Evolutionary conservation across 2,329 filamentous ascomycete genomes (phyloP), one percentile per base, ranked within the genome.

Genomic region (Ophiostoma himal-ulmi): DNA sequence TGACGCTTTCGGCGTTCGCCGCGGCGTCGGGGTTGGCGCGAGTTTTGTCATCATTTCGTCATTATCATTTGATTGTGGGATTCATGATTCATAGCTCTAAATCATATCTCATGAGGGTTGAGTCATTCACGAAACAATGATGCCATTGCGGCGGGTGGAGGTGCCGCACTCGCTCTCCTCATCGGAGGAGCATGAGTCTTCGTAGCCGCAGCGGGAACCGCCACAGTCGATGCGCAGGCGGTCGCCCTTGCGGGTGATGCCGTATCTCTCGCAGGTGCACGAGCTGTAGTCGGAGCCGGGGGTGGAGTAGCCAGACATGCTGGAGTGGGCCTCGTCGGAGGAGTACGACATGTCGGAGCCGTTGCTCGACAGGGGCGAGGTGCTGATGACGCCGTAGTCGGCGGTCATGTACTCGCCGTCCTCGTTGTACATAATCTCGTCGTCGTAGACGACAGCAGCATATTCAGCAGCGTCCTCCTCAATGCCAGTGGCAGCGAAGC

Each of bases 161-260:
- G 82, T 82, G 75, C 80, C 79, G 75, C 83, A 80, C 11, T 67
- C 65, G 37, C 37, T 44, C 11, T 71, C 70, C 76, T 80, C 76
- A 77, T 82, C 82, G 75, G 89, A 89, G 76, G 89, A 93, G 84
- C 89, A 92, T 70, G 83, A 86, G 77, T 92, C 89, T 74, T 86
- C 87, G 82, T 91, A 95, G 77, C 92, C 92, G 82, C 94, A 97
- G 79, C 92, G 90, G 73, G 89, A 84, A 75, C 94, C 94, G 76
- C 93, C 93, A 78, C 94, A 98, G 87, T 97, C 94, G 80, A 97
- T 89, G 87, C 94, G 95, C 86, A 98, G 91, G 77, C 94, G 90
- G 81, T 96, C 91, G 78, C 94, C 93, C 80, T 90, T 89, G 82
- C 93, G 91, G 74, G 94, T 97, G 84, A 98, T 96, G 76, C 94